phyloP scores from a whole-genome alignment of 768 basidiomycete genomes.

The Termitomyces sp. region DNA sequence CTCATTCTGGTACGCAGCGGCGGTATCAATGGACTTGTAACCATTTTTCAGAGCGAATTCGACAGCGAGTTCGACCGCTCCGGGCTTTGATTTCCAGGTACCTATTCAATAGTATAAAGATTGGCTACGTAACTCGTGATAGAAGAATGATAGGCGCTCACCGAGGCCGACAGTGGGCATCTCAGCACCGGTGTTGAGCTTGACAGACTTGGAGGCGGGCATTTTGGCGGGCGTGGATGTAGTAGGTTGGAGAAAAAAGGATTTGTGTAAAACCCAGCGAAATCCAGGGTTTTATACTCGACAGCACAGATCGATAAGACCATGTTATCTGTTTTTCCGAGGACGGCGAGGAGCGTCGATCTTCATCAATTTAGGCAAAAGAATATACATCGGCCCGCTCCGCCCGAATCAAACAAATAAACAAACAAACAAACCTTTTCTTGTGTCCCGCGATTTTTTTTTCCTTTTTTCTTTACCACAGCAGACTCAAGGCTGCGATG shows the following conservation, averaged over 20 bases:
- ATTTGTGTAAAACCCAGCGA: no score
- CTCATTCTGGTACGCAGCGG: conserved; percentile 71
- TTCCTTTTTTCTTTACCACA: conserved; percentile 7
- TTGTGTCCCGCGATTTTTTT: neutral
- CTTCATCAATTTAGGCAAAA: neutral
- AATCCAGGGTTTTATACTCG: conserved; percentile 3
- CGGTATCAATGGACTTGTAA: conserved; percentile 73
- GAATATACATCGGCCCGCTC: neutral
- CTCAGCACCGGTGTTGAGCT: conserved; percentile 71
- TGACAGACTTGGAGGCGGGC: conserved; percentile 48
- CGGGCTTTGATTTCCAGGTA: conserved; percentile 77
- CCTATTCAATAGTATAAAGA: no score
- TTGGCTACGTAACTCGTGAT: neutral
- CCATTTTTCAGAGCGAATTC: conserved; percentile 69
- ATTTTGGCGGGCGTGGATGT: conserved; percentile 25
- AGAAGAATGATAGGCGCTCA: conserved; percentile 19
- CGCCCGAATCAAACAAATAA: neutral
- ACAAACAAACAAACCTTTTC: neutral
- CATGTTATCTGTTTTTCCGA: conserved; percentile 16
- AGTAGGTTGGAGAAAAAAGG: conserved; percentile 1
- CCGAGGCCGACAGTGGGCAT: conserved; percentile 78
- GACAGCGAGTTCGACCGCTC: conserved; percentile 71
- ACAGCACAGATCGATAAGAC: conserved; percentile 13
- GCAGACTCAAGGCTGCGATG: conserved; percentile 62
- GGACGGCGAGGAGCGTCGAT: neutral